Conservation (phyloP, 345 rosid species). For the Limnanthes douglasii region DNA sequence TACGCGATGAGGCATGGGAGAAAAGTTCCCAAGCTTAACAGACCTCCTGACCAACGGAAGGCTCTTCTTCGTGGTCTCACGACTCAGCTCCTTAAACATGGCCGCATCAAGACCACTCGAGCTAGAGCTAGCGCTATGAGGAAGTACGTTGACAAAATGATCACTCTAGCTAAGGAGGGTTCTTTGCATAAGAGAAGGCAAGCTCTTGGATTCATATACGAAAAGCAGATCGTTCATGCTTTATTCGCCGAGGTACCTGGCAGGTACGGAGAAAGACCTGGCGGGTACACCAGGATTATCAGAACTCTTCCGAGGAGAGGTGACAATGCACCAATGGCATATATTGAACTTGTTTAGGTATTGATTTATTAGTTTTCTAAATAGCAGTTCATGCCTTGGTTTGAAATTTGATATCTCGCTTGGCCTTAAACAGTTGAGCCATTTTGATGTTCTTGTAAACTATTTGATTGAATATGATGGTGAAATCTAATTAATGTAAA, state of each 20-base stretch:
- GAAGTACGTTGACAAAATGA: slow-evolving; percentile 85
- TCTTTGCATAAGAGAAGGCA: slow-evolving; percentile 86
- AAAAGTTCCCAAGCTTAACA: slow-evolving; percentile 74
- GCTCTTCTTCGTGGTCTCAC: slow-evolving; percentile 87
- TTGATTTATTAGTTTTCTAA: too few species aligned
- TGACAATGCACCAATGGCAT: slow-evolving; percentile 98
- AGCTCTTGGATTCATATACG: slow-evolving; percentile 74
- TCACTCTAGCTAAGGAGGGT: slow-evolving; percentile 79
- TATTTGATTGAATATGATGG: too few species aligned
- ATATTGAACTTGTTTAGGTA: slow-evolving; percentile 73
- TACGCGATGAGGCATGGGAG: slow-evolving; percentile 80
- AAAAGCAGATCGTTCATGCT: slow-evolving; percentile 88
- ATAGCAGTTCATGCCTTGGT: too few species aligned
- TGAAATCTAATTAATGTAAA: too few species aligned
- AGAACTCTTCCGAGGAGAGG: slow-evolving; percentile 93
- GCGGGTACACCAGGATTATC: slow-evolving; percentile 91
- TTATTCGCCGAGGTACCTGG: slow-evolving; percentile 74
- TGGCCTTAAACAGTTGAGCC: too few species aligned
- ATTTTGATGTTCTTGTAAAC: too few species aligned
- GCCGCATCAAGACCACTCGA: slow-evolving; percentile 80
- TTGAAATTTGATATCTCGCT: too few species aligned
- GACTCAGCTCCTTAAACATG: slow-evolving; percentile 81
- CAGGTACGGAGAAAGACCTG: slow-evolving; percentile 75
- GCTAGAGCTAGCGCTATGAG: slow-evolving; percentile 85
- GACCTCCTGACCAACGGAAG: slow-evolving; percentile 84